Evolutionary conservation across 306 rosid genomes (phyloP).

Genomic region (Quercus suber): DNA sequence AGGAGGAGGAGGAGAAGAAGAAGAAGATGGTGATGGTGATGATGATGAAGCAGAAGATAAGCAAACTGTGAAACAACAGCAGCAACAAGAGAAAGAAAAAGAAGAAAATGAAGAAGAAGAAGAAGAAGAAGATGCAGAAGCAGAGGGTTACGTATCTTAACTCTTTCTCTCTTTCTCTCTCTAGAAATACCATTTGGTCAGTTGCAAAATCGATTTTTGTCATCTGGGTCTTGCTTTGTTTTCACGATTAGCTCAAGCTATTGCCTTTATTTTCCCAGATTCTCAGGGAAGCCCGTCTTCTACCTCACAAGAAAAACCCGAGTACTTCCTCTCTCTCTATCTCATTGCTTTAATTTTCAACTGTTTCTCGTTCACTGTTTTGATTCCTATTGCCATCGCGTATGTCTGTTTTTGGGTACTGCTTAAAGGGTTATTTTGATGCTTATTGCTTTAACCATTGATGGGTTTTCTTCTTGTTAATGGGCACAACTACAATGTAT

Average conservation of each 20-base stretch:
- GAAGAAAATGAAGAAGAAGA: slow-evolving; percentile 9
- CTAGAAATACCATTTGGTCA: background rate
- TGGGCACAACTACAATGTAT: background rate
- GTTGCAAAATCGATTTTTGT: slow-evolving; percentile 24
- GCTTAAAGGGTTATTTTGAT: slow-evolving; percentile 8
- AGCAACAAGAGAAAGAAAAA: background rate
- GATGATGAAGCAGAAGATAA: slow-evolving; percentile 17
- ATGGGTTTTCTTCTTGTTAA: slow-evolving; percentile 13
- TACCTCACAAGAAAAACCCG: slow-evolving; percentile 54
- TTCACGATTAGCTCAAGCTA: slow-evolving; percentile 39
- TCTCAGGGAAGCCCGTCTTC: slow-evolving; percentile 70
- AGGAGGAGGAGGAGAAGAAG: background rate
- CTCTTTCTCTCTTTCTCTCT: background rate
- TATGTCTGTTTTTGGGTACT: slow-evolving; percentile 21
- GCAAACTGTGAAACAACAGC: background rate
- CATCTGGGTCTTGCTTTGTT: slow-evolving; percentile 30
- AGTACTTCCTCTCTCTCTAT: slow-evolving; percentile 43
- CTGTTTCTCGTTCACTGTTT: background rate
- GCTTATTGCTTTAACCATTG: slow-evolving; percentile 12
- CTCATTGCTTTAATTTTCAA: slow-evolving; percentile 23
- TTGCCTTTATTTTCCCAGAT: slow-evolving; percentile 49
- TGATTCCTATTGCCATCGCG: slow-evolving; percentile 30
- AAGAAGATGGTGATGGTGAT: slow-evolving; percentile 5
- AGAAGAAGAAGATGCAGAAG: slow-evolving; percentile 31
- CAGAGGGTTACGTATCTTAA: slow-evolving; percentile 53